Conservation (phyloP, 2,329 filamentous ascomycete genomes). For the Penicillium decumbens region DNA sequence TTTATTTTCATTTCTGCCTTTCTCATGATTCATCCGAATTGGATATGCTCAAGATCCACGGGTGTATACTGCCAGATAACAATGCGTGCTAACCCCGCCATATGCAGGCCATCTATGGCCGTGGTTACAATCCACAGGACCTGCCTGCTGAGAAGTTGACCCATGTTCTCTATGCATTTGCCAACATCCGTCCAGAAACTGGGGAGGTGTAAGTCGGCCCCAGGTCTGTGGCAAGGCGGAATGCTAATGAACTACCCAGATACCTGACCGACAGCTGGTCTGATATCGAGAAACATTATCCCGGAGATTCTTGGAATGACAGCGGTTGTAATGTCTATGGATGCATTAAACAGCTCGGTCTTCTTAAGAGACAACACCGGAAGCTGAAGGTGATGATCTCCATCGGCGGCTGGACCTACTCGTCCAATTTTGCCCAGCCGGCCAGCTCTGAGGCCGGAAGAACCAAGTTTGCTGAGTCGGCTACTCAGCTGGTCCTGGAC, state of each 20-base stretch:
- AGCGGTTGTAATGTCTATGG: slow-evolving; percentile 69
- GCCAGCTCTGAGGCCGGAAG: slow-evolving; percentile 57
- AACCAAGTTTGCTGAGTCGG: slow-evolving; percentile 60
- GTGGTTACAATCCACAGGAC: slow-evolving; percentile 80
- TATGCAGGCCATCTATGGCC: slow-evolving; percentile 70
- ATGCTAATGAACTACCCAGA: slow-evolving; percentile 17
- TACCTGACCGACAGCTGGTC: slow-evolving; percentile 63
- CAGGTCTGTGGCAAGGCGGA: too few species aligned
- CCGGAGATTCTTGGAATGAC: slow-evolving; percentile 63
- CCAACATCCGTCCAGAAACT: slow-evolving; percentile 68
- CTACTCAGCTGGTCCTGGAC: slow-evolving; percentile 69
- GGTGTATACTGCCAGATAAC: neutral
- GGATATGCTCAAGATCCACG: neutral
- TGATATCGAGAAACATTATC: slow-evolving; percentile 65
- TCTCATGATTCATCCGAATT: neutral
- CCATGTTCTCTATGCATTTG: slow-evolving; percentile 87
- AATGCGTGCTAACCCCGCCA: slow-evolving; percentile 1
- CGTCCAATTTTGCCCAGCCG: slow-evolving; percentile 67
- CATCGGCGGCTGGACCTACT: slow-evolving; percentile 77
- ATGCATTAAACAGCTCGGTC: slow-evolving; percentile 68
- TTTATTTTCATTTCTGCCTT: neutral
- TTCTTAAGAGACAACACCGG: slow-evolving; percentile 71
- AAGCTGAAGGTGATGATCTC: slow-evolving; percentile 75
- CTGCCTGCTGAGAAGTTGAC: slow-evolving; percentile 76
- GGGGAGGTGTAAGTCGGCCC: slow-evolving; percentile 66